A percentile compares a stretch with the other conserved stretches of the same genome.
Conservation (phyloP, 1,284 basidiomycete species). For the Heterobasidion occidentale region DNA sequence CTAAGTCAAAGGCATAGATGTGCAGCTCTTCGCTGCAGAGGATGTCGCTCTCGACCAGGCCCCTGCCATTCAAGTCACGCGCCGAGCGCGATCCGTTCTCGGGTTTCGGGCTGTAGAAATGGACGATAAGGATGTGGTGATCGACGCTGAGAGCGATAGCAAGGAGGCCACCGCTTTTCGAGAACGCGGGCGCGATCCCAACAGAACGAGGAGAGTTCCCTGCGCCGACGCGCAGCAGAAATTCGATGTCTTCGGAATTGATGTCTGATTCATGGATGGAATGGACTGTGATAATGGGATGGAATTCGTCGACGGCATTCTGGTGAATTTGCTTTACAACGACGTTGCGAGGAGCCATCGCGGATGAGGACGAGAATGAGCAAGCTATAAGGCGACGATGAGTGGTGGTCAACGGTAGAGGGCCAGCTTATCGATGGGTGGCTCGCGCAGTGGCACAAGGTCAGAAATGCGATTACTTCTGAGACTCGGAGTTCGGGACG, state of each 20-base stretch:
- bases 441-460: no score
- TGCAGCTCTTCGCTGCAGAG: constrained; percentile 16
- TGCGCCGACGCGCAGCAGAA: constrained; percentile 11
- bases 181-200: constrained; percentile 22
- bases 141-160: constrained; percentile 18
- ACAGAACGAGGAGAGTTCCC: constrained; percentile 13
- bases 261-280: constrained; percentile 15
- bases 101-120: constrained; percentile 14
- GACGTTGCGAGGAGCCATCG: constrained; percentile 1
- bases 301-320: constrained; percentile 16
- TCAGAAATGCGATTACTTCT: no score
- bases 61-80: not conserved
- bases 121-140: constrained; percentile 17
- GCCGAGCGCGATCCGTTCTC: constrained; percentile 3
- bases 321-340: constrained; percentile 12
- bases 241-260: constrained; percentile 10
- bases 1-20: constrained; percentile 36
- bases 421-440: no score
- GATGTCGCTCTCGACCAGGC: constrained; percentile 16
- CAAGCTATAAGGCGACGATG: no score
- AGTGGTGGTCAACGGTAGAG: not conserved
- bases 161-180: constrained; percentile 14
- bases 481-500: no score
- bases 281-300: constrained; percentile 12
- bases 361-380: not conserved